These are phyloP conservation scores for Trypanosoma grayi DNA, from an alignment of 208 protist genomes.

Conservation along the genomic window DNA sequence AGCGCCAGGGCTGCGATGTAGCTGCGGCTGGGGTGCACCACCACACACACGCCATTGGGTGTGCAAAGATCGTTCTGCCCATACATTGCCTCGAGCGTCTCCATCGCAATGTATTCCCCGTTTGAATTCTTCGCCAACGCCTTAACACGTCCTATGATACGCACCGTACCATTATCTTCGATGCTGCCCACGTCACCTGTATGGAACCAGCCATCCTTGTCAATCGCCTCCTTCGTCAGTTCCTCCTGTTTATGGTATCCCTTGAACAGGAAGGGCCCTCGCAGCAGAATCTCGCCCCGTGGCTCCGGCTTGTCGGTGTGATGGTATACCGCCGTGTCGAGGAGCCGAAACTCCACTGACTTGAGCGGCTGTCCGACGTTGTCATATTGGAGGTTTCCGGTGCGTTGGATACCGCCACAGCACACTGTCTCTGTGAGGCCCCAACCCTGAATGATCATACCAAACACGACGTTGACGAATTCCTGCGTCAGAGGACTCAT, in stretches of 20 bases:
- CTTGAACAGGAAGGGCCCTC: constrained; percentile 74
- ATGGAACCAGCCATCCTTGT: constrained; percentile 83
- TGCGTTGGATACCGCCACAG: constrained; percentile 52
- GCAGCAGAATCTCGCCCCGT: constrained; percentile 76
- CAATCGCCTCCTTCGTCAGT: constrained; percentile 74
- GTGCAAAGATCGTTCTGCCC: constrained; percentile 45
- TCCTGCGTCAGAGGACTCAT: constrained; percentile 69
- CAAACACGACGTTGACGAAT: constrained; percentile 83
- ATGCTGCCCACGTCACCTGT: constrained; percentile 85
- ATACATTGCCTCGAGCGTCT: constrained; percentile 77
- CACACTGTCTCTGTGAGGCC: constrained; percentile 86
- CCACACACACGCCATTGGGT: constrained; percentile 66
- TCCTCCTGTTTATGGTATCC: constrained; percentile 89
- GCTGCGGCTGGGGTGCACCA: constrained; percentile 72
- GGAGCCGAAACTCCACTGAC: constrained; percentile 86
- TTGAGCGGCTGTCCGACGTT: constrained; percentile 73
- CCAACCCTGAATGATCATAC: constrained; percentile 83
- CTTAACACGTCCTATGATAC: constrained; percentile 89
- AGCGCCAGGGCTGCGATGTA: constrained; percentile 60
- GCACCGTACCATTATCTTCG: constrained; percentile 48
- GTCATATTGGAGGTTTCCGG: constrained; percentile 61
- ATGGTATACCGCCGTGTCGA: constrained; percentile 81
- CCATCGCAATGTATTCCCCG: constrained; percentile 92
- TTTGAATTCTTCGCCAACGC: constrained; percentile 88
- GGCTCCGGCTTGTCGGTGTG: constrained; percentile 71